phyloP scores from a whole-genome alignment of 805 yeast genomes.

The Nakazawaea wyomingensis region DNA sequence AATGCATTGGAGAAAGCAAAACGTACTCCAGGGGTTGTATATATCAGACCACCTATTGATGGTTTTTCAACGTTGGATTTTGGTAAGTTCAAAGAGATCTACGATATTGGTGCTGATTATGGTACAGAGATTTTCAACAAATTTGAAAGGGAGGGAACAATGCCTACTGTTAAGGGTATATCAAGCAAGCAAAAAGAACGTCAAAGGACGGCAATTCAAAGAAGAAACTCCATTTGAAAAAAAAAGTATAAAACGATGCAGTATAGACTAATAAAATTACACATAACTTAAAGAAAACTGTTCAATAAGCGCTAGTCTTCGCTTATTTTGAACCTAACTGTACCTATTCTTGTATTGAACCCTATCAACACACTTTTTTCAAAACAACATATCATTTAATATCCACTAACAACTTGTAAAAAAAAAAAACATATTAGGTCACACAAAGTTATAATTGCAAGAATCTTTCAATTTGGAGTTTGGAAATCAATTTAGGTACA shows the following conservation, averaged over 20 bases:
- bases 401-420: too few species aligned
- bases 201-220: conserved; percentile 27
- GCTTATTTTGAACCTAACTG: too few species aligned
- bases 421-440: too few species aligned
- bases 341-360: too few species aligned
- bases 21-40: conserved; percentile 74
- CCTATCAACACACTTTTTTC: too few species aligned
- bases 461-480: too few species aligned
- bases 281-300: too few species aligned
- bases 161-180: conserved; percentile 62
- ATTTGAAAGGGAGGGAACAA: conserved; percentile 44
- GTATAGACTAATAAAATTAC: too few species aligned
- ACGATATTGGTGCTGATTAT: conserved; percentile 70
- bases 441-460: too few species aligned
- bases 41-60: conserved; percentile 92
- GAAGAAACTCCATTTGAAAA: conserved; percentile 60
- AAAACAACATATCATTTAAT: too few species aligned
- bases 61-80: conserved; percentile 88
- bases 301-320: too few species aligned
- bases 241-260: background rate
- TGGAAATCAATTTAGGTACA: too few species aligned
- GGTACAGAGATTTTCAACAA: conserved; percentile 54
- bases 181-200: conserved; percentile 25
- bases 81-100: conserved; percentile 86
- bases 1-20: conserved; percentile 89